Conservation (phyloP, 805 yeast genomes). For the Candida rishiriensis region DNA sequence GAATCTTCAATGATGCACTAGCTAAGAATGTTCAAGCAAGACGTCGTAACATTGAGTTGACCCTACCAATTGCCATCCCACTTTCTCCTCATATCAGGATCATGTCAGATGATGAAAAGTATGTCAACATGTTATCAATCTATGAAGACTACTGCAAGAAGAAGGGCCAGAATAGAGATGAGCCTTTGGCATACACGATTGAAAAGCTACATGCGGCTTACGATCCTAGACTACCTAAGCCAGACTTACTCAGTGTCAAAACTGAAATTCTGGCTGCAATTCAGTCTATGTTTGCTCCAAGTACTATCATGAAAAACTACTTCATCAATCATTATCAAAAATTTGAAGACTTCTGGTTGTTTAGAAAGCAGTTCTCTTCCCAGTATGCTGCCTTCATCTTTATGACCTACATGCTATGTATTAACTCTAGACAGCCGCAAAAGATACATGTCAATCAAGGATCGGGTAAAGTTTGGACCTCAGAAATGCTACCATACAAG, state of each 20-base stretch:
- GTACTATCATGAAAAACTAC: constrained; percentile 74
- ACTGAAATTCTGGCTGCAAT: constrained; percentile 90
- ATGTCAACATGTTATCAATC: constrained; percentile 71
- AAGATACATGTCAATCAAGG: constrained; percentile 78
- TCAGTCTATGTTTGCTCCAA: constrained; percentile 82
- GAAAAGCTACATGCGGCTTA: constrained; percentile 87
- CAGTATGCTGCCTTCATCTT: constrained; percentile 92
- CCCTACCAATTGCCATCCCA: constrained; percentile 89
- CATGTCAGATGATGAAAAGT: constrained; percentile 74
- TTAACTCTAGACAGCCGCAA: constrained; percentile 88
- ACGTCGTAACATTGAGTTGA: constrained; percentile 76
- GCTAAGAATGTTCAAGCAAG: constrained; percentile 82
- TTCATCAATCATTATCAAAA: constrained; percentile 65
- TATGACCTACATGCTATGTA: constrained; percentile 91
- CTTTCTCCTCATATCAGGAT: constrained; percentile 91
- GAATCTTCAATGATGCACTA: constrained; percentile 80
- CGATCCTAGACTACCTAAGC: constrained; percentile 90
- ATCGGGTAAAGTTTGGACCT: constrained; percentile 88
- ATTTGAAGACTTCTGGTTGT: constrained; percentile 95
- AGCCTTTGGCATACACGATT: constrained; percentile 80
- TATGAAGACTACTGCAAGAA: constrained; percentile 83
- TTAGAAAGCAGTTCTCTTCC: constrained; percentile 90
- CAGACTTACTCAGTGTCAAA: constrained; percentile 82
- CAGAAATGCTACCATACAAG: constrained; percentile 92
- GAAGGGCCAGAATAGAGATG: constrained; percentile 74